A percentile compares a stretch with the other conserved stretches of the same genome.
Conservation (phyloP, 2,329 filamentous ascomycete species). For the Neofusicoccum cordaticola region DNA sequence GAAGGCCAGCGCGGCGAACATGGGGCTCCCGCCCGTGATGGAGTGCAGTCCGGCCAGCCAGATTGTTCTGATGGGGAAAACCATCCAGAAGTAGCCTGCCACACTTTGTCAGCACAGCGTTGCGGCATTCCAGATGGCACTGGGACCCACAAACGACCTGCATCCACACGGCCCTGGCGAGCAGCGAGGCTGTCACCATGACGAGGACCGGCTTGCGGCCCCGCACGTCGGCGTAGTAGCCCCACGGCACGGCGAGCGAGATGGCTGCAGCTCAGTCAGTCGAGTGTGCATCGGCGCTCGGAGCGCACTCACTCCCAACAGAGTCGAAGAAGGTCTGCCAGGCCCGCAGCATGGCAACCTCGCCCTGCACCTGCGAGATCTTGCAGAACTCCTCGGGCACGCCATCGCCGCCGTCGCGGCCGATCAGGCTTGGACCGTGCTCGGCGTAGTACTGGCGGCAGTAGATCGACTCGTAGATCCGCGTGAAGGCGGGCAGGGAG, state of each 20-base stretch:
- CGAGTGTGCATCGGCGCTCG: background rate
- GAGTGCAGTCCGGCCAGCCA: constrained; percentile 31
- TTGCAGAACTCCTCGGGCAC: constrained; percentile 50
- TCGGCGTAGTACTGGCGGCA: constrained; percentile 51
- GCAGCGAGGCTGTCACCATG: constrained; percentile 26
- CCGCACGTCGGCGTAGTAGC: constrained; percentile 34
- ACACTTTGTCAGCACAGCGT: background rate
- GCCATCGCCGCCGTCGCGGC: constrained; percentile 20
- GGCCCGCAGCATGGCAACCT: constrained; percentile 52
- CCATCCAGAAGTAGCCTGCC: constrained; percentile 33
- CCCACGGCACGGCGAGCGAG: constrained; percentile 33
- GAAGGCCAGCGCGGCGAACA: constrained; percentile 27
- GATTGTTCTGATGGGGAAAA: constrained; percentile 28
- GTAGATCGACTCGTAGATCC: constrained; percentile 54
- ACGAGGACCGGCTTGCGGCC: constrained; percentile 33
- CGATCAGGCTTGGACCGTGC: constrained; percentile 30
- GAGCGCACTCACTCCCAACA: constrained; percentile 40
- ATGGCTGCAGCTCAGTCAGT: constrained; percentile 19
- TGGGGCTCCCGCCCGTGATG: constrained; percentile 27
- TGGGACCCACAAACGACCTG: constrained; percentile 28
- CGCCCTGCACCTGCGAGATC: constrained; percentile 47
- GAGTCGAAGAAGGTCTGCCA: constrained; percentile 47
- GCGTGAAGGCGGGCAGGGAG: constrained; percentile 43
- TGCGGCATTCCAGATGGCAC: background rate
- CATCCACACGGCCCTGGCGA: constrained; percentile 25